Base-by-base conservation (phyloP, 1,284 basidiomycete species). In the Tilletia setariae region DNA sequence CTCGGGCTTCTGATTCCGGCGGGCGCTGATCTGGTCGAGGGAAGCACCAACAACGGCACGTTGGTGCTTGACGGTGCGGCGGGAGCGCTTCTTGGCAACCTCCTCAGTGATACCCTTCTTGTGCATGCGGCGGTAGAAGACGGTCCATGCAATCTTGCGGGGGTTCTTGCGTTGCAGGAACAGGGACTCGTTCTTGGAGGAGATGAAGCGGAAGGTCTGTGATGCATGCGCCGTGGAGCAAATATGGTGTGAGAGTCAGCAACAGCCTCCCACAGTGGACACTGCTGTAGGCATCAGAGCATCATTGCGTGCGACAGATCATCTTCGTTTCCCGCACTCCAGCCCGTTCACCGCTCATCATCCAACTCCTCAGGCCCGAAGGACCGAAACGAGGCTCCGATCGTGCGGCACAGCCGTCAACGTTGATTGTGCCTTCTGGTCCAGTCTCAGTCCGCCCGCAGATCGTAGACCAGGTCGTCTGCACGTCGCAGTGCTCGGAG, bases 81-180 rank as follows among this genome's bases (percentile, higher is more conserved):
- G 91, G 70, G 92, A 92, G 79, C 94, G 91, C 88, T 96, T 97
- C 93, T 98, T 98, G 83, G 94, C 92, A 67, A 94, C 90, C 72
- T 98, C 95, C 87, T 98, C 95, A 67, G 94, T 94, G 84, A 98
- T 89, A 85, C 94, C 95, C 91, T 98, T 98, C 90, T 96, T 97
- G 90, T 98, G 96, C 90, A 97, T 94, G 81, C 93, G 91, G 80
- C 95, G 91, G 90, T 92, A 98, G 71, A 94, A 90, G 83, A 89
- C 87, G 70, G 95, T 98, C 96, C 95, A 98, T 76, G 95, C 91
- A 85, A 98, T 94, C 90, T 98, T 98, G 84, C 95, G 92, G 68
- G 96, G 95, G 89, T 98, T 98, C 88, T 98, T 98, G 87, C 95
- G 92, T 86, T 98, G 96, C 73, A 93, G 87, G 91, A 98, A 98